A percentile compares a stretch with the other conserved stretches of the same genome.
These are phyloP conservation scores for Citeromyces matritensis DNA, from an alignment of 805 yeast genomes.

Conservation along the genomic window DNA sequence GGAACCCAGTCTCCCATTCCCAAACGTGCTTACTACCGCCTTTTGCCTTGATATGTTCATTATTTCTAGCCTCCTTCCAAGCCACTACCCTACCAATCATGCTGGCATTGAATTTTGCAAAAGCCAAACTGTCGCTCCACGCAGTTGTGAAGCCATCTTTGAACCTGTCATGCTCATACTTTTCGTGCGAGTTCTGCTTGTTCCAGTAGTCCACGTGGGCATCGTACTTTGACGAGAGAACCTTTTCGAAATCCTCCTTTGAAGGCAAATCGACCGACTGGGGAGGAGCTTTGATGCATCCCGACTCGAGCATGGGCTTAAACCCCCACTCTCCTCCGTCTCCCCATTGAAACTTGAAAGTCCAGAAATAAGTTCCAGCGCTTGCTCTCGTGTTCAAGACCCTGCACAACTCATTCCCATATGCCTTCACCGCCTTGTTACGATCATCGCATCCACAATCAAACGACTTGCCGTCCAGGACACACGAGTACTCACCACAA, in stretches of 20 bases:
- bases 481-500: slow-evolving; percentile 88
- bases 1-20: slow-evolving; percentile 88
- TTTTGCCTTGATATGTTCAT: slow-evolving; percentile 40
- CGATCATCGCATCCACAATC: slow-evolving; percentile 26
- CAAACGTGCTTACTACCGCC: slow-evolving; percentile 50
- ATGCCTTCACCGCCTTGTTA: slow-evolving; percentile 38
- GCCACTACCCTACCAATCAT: slow-evolving; percentile 59
- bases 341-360: slow-evolving; percentile 73
- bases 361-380: slow-evolving; percentile 82
- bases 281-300: slow-evolving; percentile 28
- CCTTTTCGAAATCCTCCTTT: slow-evolving; percentile 25
- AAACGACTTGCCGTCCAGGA: slow-evolving; percentile 70
- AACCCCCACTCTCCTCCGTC: slow-evolving; percentile 98
- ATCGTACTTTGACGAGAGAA: slow-evolving; percentile 17
- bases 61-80: slow-evolving; percentile 48
- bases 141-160: slow-evolving; percentile 67
- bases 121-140: slow-evolving; percentile 58
- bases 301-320: slow-evolving; percentile 54
- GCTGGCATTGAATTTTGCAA: slow-evolving; percentile 56
- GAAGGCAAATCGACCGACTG: slow-evolving; percentile 13
- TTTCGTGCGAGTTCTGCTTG: slow-evolving; percentile 32
- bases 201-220: slow-evolving; percentile 62
- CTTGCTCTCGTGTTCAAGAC: slow-evolving; percentile 36
- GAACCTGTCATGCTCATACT: slow-evolving; percentile 71
- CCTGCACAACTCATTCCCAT: slow-evolving; percentile 39